Evolutionary conservation across 441 rosid genomes (phyloP).

Genomic region (Jatropha podagrica): DNA sequence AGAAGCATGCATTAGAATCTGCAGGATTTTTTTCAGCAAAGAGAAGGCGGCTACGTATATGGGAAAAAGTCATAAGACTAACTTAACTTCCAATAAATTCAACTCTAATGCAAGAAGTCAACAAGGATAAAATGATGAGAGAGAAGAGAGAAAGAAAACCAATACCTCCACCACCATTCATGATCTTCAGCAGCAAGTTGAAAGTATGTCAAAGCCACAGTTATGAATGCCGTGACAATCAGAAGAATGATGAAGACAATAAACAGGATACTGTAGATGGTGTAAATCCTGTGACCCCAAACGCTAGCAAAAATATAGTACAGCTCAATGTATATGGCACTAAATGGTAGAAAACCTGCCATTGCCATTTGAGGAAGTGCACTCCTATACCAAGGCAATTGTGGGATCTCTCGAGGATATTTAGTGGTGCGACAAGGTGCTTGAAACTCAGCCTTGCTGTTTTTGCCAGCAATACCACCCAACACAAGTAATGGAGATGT

Average conservation of each 20-base stretch:
- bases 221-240: conserved; percentile 80
- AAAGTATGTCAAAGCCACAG: conserved; percentile 80
- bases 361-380: conserved; percentile 77
- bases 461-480: conserved; percentile 83
- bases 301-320: conserved; percentile 79
- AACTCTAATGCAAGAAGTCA: neutral
- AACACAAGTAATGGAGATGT: conserved; percentile 66
- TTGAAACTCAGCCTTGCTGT: conserved; percentile 75
- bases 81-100: neutral
- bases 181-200: conserved; percentile 93
- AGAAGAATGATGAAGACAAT: conserved; percentile 76
- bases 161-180: conserved; percentile 94
- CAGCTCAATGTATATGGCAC: conserved; percentile 76
- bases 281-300: conserved; percentile 80
- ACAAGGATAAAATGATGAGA: neutral
- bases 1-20: neutral
- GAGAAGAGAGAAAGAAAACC: neutral
- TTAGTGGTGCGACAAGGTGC: conserved; percentile 75
- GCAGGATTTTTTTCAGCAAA: neutral
- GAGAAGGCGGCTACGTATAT: neutral
- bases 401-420: conserved; percentile 66
- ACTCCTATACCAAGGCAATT: conserved; percentile 70
- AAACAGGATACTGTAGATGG: conserved; percentile 74
- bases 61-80: neutral
- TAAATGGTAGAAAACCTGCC: conserved; percentile 80